These are phyloP conservation scores for Aspergillus baeticus DNA, from an alignment of 495 filamentous ascomycete species.

Conservation along the genomic window DNA sequence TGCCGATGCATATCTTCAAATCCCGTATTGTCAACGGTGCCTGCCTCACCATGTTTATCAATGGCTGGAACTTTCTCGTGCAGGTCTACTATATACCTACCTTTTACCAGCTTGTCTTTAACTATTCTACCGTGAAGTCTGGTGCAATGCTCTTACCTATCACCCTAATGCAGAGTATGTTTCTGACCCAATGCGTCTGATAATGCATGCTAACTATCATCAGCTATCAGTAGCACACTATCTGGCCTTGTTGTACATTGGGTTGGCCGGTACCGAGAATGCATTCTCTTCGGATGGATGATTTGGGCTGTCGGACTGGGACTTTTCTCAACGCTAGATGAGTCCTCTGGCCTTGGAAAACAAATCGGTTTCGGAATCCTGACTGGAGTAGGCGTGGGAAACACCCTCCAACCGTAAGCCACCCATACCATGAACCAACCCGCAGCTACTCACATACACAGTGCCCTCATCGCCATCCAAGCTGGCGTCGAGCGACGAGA, in stretches of 20 bases:
- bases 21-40: conserved; percentile 50
- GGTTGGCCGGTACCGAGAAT: conserved; percentile 53
- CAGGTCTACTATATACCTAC: conserved; percentile 56
- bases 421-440: too few relatives aligned
- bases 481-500: conserved; percentile 51
- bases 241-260: conserved; percentile 53
- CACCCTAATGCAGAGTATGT: conserved; percentile 49
- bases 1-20: conserved; percentile 50
- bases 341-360: conserved; percentile 48
- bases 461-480: conserved; percentile 50
- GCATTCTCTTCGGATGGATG: conserved; percentile 51
- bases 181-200: neutral
- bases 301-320: conserved; percentile 54
- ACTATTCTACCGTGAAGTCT: conserved; percentile 48
- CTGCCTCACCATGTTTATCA: conserved; percentile 53
- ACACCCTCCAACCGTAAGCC: conserved; percentile 53
- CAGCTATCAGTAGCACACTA: conserved; percentile 47
- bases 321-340: conserved; percentile 51
- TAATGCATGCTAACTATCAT: neutral
- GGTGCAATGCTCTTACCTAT: conserved; percentile 55
- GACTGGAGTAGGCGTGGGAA: conserved; percentile 52
- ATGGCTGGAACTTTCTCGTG: conserved; percentile 55
- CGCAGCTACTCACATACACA: neutral
- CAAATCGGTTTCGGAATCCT: conserved; percentile 53
- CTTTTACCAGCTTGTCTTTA: conserved; percentile 55